Conservation (phyloP, 805 yeast species). For the Yarrowia yakushimensis region DNA sequence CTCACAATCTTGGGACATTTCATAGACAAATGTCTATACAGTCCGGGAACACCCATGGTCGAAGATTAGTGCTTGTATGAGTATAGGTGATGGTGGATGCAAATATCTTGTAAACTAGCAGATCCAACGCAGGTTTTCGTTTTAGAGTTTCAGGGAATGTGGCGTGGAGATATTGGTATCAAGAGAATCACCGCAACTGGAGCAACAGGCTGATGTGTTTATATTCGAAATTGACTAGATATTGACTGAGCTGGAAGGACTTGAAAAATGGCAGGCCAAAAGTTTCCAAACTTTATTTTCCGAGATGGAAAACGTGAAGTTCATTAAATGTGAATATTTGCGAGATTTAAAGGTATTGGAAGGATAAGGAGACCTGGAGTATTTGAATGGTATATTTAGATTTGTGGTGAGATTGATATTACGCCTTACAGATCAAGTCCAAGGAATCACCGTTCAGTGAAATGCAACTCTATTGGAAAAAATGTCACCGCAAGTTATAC, state of each 20-base stretch:
- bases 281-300: background rate
- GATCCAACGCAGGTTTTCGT: background rate
- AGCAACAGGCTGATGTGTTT: background rate
- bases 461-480: too few species aligned
- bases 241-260: background rate
- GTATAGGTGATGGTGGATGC: background rate
- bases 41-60: constrained; percentile 83
- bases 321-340: too few species aligned
- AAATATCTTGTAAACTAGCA: background rate
- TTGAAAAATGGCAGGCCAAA: too few species aligned
- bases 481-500: too few species aligned
- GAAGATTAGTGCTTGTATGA: background rate
- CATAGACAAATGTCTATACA: constrained; percentile 90
- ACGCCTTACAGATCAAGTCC: too few species aligned
- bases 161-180: background rate
- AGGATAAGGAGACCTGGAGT: too few species aligned
- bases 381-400: too few species aligned
- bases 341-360: too few species aligned
- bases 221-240: background rate
- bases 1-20: constrained; percentile 93
- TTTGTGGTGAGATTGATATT: too few species aligned
- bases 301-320: background rate
- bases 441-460: too few species aligned
- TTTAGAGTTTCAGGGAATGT: background rate
- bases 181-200: background rate